Percentiles rank a stretch among this genome's conserved stretches.
Evolutionary conservation across 192 early-diverging fungal genomes (phyloP).

Genomic region (Gaertneriomyces sp.): DNA sequence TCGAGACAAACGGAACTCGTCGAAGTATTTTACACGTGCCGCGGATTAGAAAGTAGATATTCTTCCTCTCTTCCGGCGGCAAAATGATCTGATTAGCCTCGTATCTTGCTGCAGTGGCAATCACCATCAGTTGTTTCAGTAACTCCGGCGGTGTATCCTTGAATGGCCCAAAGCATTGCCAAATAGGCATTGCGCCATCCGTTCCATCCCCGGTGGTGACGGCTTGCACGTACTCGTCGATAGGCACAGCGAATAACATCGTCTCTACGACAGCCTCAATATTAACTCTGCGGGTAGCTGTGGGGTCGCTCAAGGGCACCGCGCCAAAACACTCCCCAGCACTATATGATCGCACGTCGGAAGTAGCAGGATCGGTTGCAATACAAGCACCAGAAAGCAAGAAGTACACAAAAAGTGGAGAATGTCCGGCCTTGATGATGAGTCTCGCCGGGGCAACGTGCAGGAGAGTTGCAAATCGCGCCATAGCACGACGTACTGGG

Average conservation of each 20-base stretch:
- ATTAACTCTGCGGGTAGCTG: neutral
- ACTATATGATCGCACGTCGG: neutral
- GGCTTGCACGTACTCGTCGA: neutral
- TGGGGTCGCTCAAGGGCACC: neutral
- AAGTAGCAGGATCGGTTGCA: neutral
- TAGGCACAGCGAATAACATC: neutral
- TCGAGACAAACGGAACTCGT: neutral
- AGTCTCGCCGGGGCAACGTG: neutral
- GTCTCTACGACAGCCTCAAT: neutral
- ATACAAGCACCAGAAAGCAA: neutral
- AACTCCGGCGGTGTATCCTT: neutral
- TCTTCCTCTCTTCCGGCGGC: constrained; percentile 4
- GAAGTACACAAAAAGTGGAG: constrained; percentile 1
- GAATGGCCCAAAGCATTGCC: neutral
- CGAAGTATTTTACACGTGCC: neutral
- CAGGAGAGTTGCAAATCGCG: neutral
- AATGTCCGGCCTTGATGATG: neutral
- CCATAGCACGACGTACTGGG: neutral
- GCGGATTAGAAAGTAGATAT: neutral
- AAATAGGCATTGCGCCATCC: too few relatives aligned
- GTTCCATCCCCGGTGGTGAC: neutral
- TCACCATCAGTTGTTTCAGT: neutral
- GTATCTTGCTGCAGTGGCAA: neutral
- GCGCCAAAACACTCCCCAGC: constrained; percentile 1
- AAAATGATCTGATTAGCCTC: neutral